phyloP scores from a whole-genome alignment of 2,329 filamentous ascomycete species.

The Plectosphaerella sp. region DNA sequence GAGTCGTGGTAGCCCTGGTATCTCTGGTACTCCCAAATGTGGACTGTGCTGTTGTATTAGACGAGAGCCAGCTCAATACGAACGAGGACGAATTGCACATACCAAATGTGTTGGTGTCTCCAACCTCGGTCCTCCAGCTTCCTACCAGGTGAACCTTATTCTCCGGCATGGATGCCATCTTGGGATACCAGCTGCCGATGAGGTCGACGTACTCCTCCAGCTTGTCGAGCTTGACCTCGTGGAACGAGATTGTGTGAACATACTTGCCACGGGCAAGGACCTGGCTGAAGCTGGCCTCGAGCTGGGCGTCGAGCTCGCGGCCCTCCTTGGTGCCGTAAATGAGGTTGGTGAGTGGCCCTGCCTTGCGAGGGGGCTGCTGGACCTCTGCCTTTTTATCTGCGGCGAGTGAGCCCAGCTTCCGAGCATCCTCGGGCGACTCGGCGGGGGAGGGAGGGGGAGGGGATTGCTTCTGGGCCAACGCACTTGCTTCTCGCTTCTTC shows the following conservation, averaged over 20 bases:
- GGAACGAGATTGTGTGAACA: slow-evolving; percentile 95
- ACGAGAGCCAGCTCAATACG: too few relatives aligned
- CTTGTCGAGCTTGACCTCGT: slow-evolving; percentile 92
- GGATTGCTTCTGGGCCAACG: slow-evolving; percentile 37
- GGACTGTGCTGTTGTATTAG: slow-evolving; percentile 54
- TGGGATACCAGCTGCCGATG: slow-evolving; percentile 88
- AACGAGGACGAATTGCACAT: slow-evolving; percentile 25
- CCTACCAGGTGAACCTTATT: slow-evolving; percentile 96
- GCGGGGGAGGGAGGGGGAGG: slow-evolving; percentile 37
- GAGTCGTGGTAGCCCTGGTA: slow-evolving; percentile 96
- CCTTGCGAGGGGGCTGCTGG: slow-evolving; percentile 59
- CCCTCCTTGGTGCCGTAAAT: slow-evolving; percentile 98
- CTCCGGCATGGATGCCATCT: slow-evolving; percentile 76
- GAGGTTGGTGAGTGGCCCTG: slow-evolving; percentile 73
- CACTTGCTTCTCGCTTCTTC: slow-evolving; percentile 85
- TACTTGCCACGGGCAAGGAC: slow-evolving; percentile 95
- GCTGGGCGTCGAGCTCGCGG: slow-evolving; percentile 88
- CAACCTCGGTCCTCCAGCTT: slow-evolving; percentile 97
- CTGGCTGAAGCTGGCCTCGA: slow-evolving; percentile 93
- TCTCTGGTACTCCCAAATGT: slow-evolving; percentile 99
- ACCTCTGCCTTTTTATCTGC: slow-evolving; percentile 55
- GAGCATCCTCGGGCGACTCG: slow-evolving; percentile 22
- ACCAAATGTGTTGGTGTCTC: slow-evolving; percentile 96
- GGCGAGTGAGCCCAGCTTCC: slow-evolving; percentile 58
- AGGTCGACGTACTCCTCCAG: slow-evolving; percentile 91